Evolutionary conservation across 768 basidiomycete genomes (phyloP).

Genomic region (Trichaptum fuscoviolaceum): DNA sequence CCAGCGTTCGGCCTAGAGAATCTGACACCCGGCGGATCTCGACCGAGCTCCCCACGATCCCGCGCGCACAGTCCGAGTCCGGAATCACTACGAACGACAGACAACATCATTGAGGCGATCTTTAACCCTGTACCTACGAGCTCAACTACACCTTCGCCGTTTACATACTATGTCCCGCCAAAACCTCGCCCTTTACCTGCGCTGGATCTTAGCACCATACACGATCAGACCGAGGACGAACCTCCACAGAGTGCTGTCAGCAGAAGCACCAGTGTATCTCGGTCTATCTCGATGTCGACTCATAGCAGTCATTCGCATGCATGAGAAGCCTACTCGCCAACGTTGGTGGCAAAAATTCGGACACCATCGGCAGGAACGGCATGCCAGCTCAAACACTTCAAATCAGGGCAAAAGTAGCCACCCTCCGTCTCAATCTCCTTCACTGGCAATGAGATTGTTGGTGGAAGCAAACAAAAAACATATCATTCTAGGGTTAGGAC

Average conservation of each 20-base stretch:
- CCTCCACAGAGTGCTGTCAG: background rate
- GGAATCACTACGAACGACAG: conserved; percentile 60
- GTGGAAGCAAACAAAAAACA: no score
- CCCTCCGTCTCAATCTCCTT: background rate
- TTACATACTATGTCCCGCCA: conserved; percentile 32
- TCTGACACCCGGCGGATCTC: conserved; percentile 1
- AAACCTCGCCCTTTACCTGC: background rate
- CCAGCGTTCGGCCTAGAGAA: background rate
- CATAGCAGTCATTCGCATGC: background rate
- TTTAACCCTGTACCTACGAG: conserved; percentile 64
- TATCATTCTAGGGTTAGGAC: no score
- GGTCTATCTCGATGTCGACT: background rate
- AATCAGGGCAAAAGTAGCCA: background rate
- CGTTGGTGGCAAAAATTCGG: background rate
- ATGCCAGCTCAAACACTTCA: background rate
- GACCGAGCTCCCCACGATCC: background rate
- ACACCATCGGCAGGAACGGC: background rate
- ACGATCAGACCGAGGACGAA: background rate
- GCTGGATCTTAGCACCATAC: background rate
- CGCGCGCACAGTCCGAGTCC: background rate
- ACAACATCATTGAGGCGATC: conserved; percentile 69
- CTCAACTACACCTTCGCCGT: conserved; percentile 23
- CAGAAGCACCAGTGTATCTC: background rate
- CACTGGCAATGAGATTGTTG: no score
- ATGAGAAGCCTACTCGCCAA: background rate